Evolutionary conservation across 2,329 filamentous ascomycete species (phyloP).

Genomic region (Bipolaris sorokiniana): DNA sequence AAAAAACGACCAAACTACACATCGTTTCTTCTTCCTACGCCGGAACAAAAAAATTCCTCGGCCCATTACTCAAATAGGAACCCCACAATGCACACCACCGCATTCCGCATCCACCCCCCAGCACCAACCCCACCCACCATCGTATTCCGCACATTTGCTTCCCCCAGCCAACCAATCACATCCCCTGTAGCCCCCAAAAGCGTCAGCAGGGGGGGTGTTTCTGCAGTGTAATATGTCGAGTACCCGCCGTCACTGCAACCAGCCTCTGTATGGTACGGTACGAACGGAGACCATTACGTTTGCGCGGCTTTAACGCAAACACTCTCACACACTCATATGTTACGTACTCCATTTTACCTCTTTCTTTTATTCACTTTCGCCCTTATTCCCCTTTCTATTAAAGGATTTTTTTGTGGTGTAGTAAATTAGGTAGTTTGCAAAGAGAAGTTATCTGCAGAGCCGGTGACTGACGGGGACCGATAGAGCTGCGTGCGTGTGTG

Average conservation of each 20-base stretch:
- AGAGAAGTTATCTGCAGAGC: too few species aligned
- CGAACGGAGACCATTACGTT: slow-evolving; percentile 17
- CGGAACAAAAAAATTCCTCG: too few species aligned
- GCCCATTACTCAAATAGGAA: background rate
- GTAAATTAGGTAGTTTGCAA: too few species aligned
- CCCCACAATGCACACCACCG: slow-evolving; percentile 41
- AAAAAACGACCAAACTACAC: too few species aligned
- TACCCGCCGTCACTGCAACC: slow-evolving; percentile 38
- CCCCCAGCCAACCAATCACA: slow-evolving; percentile 30
- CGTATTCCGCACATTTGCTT: slow-evolving; percentile 27
- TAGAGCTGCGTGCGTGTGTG: too few species aligned
- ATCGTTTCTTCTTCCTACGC: too few species aligned
- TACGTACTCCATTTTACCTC: background rate
- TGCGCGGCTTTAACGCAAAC: slow-evolving; percentile 9
- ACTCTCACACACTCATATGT: too few species aligned
- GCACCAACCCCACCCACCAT: slow-evolving; percentile 11
- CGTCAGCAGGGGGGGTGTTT: background rate
- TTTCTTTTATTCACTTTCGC: background rate
- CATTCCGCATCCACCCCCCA: slow-evolving; percentile 27
- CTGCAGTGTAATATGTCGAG: slow-evolving; percentile 43
- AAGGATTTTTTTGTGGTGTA: too few species aligned
- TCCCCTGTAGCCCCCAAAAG: too few species aligned
- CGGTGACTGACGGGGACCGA: too few species aligned
- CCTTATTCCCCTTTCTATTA: too few species aligned
- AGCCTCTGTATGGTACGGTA: slow-evolving; percentile 32